Percentiles rank a stretch among this genome's conserved stretches.
Conservation (phyloP, 805 yeast species). For the Yarrowia keelungensis region DNA sequence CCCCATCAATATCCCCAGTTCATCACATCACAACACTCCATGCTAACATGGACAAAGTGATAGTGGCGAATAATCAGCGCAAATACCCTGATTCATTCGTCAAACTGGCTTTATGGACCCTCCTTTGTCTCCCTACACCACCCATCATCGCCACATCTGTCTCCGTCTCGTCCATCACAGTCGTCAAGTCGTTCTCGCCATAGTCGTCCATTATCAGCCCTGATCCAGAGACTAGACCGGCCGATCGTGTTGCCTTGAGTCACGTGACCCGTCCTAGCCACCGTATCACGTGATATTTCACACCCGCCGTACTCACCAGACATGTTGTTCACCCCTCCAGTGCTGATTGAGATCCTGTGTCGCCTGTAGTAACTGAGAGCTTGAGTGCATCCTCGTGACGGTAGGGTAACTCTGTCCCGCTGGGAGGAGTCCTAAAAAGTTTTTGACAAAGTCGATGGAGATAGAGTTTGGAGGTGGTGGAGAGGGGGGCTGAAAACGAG, state of each 20-base stretch:
- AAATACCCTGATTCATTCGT: no score
- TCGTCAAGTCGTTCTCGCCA: no score
- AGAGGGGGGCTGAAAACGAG: neutral
- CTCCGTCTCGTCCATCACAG: no score
- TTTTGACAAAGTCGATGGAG: neutral
- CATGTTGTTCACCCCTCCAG: constrained; percentile 39
- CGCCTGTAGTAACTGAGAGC: constrained; percentile 7
- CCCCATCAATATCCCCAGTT: no score
- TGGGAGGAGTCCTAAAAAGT: neutral
- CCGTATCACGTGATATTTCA: no score
- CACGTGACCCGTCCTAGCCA: no score
- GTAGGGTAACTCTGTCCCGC: constrained; percentile 13
- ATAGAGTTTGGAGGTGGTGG: neutral
- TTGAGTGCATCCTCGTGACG: constrained; percentile 27
- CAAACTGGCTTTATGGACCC: neutral
- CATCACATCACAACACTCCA: no score
- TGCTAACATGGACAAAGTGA: no score
- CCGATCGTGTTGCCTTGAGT: no score
- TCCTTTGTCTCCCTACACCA: no score
- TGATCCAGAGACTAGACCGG: neutral
- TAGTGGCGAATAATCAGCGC: no score
- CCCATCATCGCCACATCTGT: no score
- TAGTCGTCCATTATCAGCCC: neutral
- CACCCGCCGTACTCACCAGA: constrained; percentile 26
- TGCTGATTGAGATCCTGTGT: constrained; percentile 34